Evolutionary conservation across 2,329 filamentous ascomycete species (phyloP), one percentile per base, ranked within the genome.

Genomic region (Trichoderma guizhouense): DNA sequence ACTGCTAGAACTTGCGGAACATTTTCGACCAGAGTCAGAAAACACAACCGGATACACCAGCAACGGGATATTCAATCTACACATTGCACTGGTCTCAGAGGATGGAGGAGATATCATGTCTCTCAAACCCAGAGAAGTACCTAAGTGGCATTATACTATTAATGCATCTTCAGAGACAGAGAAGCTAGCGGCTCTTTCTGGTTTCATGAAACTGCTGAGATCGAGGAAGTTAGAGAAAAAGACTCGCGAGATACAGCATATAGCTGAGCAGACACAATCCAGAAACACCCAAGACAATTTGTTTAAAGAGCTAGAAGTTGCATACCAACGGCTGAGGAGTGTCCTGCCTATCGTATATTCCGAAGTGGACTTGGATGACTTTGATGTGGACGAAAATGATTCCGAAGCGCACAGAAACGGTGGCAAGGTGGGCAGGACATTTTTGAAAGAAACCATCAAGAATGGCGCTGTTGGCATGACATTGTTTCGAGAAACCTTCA

Each of bases 261-360:
- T 43, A 43, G 39, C 15, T n/a, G 39, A 43, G 0, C 39, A 7
- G 15, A 43, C 3, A n/a, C 39, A 43, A 43, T 15, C 39, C 39
- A n/a, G 39, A 43, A 4, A 43, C 7, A 0, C 2, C 7, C 36
- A 2, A 5, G 7, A 8, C 3, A 1, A 43, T 1, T 9, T 43
- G 15, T n/a, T 43, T 7, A 1, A n/a, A n/a, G 39, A 43, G 15
- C 39, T 43, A 9, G 39, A 9, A 43, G 3, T 5, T 43, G 15
- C 39, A 9, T 18, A 43, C 9, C 15, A 43, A n/a, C 39, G 7
- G 7, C 7, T 43, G 1, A n/a, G 39, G 9, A 43, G 39, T 43
- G 39, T 43, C 18, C 7, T n/a, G 7, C 18, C 15, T 1, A 43
- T n/a, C 15, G 39, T n/a, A 3, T 43, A 18, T 18, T n/a, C 15